Conservation (phyloP, 805 yeast genomes). For the Cyberlindnera euphorbiae region DNA sequence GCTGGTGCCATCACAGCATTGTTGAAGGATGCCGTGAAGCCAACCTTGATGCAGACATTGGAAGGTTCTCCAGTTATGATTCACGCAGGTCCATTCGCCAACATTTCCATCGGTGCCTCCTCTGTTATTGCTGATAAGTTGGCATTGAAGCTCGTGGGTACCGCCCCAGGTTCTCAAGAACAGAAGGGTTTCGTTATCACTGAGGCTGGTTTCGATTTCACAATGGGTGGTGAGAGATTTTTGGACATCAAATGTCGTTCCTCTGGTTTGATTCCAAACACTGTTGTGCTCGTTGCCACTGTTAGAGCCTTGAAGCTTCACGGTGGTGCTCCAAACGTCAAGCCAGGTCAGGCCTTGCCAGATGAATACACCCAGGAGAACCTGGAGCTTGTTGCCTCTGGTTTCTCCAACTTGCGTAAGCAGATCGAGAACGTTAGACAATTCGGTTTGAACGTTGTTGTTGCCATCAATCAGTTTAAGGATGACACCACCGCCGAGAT, state of each 20-base stretch:
- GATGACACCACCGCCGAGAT: constrained; percentile 68
- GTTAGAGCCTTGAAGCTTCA: constrained; percentile 80
- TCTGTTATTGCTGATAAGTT: constrained; percentile 77
- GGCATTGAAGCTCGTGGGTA: constrained; percentile 77
- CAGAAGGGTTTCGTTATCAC: constrained; percentile 76
- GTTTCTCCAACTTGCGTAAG: constrained; percentile 72
- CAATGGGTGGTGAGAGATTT: constrained; percentile 90
- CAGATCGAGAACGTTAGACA: constrained; percentile 68
- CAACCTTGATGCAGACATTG: constrained; percentile 81
- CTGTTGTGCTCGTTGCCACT: constrained; percentile 77
- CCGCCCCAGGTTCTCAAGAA: constrained; percentile 34
- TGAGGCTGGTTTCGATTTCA: constrained; percentile 86
- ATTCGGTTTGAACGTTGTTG: constrained; percentile 76
- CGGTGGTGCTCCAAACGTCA: constrained; percentile 87
- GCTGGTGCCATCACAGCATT: constrained; percentile 84
- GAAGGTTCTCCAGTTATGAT: constrained; percentile 87
- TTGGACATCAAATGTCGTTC: constrained; percentile 78
- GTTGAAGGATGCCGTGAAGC: constrained; percentile 77
- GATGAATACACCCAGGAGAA: constrained; percentile 68
- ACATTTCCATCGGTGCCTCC: constrained; percentile 82
- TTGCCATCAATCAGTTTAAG: constrained; percentile 76
- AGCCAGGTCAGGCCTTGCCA: constrained; percentile 78
- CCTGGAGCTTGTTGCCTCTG: constrained; percentile 60
- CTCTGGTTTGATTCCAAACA: constrained; percentile 74
- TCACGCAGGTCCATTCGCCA: constrained; percentile 88